Evolutionary conservation across 169 alveolate species (phyloP).

Genomic region (Cryptosporidium bovis): DNA sequence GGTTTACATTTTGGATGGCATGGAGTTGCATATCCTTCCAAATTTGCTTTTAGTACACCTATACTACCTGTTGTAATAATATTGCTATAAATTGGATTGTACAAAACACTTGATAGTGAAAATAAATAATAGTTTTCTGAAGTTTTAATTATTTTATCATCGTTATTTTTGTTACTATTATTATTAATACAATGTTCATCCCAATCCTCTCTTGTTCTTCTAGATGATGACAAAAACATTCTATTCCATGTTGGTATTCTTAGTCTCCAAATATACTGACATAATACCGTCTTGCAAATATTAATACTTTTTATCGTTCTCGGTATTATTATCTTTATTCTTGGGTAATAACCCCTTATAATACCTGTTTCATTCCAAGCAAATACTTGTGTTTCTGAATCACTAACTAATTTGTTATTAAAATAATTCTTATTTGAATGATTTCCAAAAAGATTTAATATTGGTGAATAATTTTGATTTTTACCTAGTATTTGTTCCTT

Average conservation of each 20-base stretch:
- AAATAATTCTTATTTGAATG: slow-evolving; percentile 12
- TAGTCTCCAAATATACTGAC: slow-evolving; percentile 52
- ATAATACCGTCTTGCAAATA: slow-evolving; percentile 51
- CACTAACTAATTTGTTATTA: slow-evolving; percentile 6
- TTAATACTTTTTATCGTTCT: slow-evolving; percentile 64
- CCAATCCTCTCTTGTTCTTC: neutral
- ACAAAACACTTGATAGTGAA: slow-evolving; percentile 39
- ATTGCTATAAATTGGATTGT: slow-evolving; percentile 56
- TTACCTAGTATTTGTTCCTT: slow-evolving; percentile 11
- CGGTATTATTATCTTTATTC: slow-evolving; percentile 42
- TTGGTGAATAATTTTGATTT: slow-evolving; percentile 12
- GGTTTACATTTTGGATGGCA: slow-evolving; percentile 64
- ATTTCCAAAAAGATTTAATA: slow-evolving; percentile 42
- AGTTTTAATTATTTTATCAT: neutral
- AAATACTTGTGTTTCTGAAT: slow-evolving; percentile 4
- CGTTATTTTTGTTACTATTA: neutral
- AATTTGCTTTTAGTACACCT: slow-evolving; percentile 49
- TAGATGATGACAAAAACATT: slow-evolving; percentile 30
- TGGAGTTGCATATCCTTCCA: slow-evolving; percentile 72
- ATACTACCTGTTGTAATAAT: slow-evolving; percentile 64
- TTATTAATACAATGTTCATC: neutral
- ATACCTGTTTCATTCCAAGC: slow-evolving; percentile 75
- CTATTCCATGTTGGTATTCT: slow-evolving; percentile 61
- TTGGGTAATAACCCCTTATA: slow-evolving; percentile 69
- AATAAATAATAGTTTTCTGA: slow-evolving; percentile 1